These are phyloP conservation scores for Lasiosphaeris hirsuta DNA, from an alignment of 495 filamentous ascomycete species.

Conservation along the genomic window DNA sequence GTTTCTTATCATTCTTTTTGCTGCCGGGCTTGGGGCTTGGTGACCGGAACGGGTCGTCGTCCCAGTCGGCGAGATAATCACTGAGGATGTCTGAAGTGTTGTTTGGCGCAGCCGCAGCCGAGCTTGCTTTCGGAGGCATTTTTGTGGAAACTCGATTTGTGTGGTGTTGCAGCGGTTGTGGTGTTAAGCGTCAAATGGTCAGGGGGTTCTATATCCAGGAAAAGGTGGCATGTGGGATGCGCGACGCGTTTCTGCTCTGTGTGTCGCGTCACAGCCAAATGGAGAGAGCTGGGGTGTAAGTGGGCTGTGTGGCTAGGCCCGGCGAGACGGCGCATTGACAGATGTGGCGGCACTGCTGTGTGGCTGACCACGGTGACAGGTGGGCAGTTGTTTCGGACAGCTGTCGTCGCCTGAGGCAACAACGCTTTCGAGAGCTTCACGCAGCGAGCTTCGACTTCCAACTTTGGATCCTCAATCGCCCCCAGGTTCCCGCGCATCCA, in stretches of 20 bases:
- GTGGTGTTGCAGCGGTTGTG: not conserved
- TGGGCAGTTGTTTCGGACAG: too few relatives aligned
- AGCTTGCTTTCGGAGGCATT: conserved; percentile 18
- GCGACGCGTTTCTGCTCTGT: conserved; percentile 4
- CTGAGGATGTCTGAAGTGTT: conserved; percentile 15
- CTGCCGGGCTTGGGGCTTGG: conserved; percentile 30
- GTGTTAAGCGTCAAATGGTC: not conserved
- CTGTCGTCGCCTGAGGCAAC: conserved; percentile 23
- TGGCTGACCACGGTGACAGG: too few relatives aligned
- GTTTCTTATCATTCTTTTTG: conserved; percentile 26
- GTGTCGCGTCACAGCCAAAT: conserved; percentile 8
- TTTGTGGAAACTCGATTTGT: not conserved
- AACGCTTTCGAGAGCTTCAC: conserved; percentile 15
- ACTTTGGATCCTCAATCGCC: conserved; percentile 13
- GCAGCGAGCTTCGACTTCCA: conserved; percentile 30
- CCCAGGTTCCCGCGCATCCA: conserved; percentile 19
- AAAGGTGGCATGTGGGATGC: conserved; percentile 14
- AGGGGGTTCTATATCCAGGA: not conserved
- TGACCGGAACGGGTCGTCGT: conserved; percentile 33
- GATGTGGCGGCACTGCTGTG: not conserved
- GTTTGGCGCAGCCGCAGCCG: not conserved
- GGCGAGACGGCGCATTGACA: not conserved
- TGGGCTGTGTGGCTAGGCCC: conserved; percentile 13
- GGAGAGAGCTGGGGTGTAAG: conserved; percentile 5
- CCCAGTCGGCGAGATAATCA: conserved; percentile 29